These are phyloP conservation scores for Fusarium palustre DNA, from an alignment of 2,329 filamentous ascomycete species.

Conservation along the genomic window DNA sequence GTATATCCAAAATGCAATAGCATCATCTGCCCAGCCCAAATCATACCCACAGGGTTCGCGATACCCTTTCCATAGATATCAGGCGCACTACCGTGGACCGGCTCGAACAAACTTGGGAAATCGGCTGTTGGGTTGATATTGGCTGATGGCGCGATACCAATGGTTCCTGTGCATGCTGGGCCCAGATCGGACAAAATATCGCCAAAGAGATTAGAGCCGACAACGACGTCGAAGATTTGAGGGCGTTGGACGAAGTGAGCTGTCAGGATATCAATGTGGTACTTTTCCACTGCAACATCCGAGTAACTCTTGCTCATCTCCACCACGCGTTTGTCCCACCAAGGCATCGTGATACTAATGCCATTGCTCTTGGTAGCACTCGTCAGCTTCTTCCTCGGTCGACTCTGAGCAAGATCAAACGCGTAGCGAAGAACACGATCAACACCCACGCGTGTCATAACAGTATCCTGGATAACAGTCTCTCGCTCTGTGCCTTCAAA, in stretches of 20 bases:
- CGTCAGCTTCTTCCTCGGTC: constrained; percentile 70
- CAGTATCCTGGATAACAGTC: constrained; percentile 69
- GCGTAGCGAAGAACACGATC: constrained; percentile 73
- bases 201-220: constrained; percentile 72
- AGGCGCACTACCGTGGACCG: constrained; percentile 78
- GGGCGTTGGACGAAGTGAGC: constrained; percentile 72
- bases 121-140: constrained; percentile 71
- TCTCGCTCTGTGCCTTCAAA: constrained; percentile 71
- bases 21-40: constrained; percentile 78
- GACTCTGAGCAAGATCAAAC: constrained; percentile 69
- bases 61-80: constrained; percentile 80
- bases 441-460: constrained; percentile 71
- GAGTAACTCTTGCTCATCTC: constrained; percentile 67
- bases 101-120: constrained; percentile 69
- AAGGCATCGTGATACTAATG: constrained; percentile 74
- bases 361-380: constrained; percentile 76
- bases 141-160: constrained; percentile 77
- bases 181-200: constrained; percentile 79
- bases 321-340: constrained; percentile 72
- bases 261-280: constrained; percentile 75
- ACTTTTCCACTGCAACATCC: constrained; percentile 71
- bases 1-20: constrained; percentile 44
- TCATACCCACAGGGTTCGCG: constrained; percentile 78
- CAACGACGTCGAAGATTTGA: constrained; percentile 70
- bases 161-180: constrained; percentile 75